Percentiles rank a stretch among this genome's conserved stretches.
phyloP scores from a whole-genome alignment of 2,329 filamentous ascomycete genomes.

The Aspergillus clavatus region DNA sequence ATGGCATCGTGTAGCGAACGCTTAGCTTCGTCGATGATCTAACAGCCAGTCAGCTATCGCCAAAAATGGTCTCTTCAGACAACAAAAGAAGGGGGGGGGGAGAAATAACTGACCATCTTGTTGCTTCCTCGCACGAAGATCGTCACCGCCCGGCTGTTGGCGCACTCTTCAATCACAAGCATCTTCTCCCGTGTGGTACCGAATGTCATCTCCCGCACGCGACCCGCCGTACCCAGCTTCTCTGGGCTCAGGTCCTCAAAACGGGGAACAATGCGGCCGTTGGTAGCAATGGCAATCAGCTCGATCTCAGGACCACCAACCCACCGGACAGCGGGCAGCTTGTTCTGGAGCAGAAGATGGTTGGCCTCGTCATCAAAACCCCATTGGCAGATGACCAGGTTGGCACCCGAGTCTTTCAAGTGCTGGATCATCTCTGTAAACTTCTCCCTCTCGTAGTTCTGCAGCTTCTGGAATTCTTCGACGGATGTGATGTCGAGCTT shows the following conservation, averaged over 20 bases:
- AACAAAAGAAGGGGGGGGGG: no score
- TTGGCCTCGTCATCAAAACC: constrained; percentile 99
- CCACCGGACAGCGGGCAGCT: constrained; percentile 93
- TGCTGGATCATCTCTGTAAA: constrained; percentile 98
- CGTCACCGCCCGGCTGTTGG: constrained; percentile 93
- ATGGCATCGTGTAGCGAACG: constrained; percentile 94
- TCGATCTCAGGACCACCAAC: constrained; percentile 98
- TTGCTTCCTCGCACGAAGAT: constrained; percentile 96
- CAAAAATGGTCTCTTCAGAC: neutral
- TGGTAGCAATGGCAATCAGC: constrained; percentile 96
- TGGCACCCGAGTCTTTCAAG: constrained; percentile 95
- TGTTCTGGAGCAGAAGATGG: constrained; percentile 91
- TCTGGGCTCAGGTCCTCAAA: constrained; percentile 90
- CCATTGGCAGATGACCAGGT: constrained; percentile 98
- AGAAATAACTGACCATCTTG: constrained; percentile 92
- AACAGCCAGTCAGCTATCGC: constrained; percentile 10
- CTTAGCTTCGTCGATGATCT: constrained; percentile 99
- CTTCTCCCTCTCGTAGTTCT: constrained; percentile 92
- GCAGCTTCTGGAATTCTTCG: constrained; percentile 96
- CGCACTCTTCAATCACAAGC: constrained; percentile 98
- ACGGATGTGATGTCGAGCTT: constrained; percentile 96
- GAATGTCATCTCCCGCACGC: constrained; percentile 93
- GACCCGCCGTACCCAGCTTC: constrained; percentile 84
- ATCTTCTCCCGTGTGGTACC: constrained; percentile 99
- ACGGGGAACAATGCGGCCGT: constrained; percentile 92